Conservation (phyloP, 495 filamentous ascomycete genomes). For the Neurospora sp. region DNA sequence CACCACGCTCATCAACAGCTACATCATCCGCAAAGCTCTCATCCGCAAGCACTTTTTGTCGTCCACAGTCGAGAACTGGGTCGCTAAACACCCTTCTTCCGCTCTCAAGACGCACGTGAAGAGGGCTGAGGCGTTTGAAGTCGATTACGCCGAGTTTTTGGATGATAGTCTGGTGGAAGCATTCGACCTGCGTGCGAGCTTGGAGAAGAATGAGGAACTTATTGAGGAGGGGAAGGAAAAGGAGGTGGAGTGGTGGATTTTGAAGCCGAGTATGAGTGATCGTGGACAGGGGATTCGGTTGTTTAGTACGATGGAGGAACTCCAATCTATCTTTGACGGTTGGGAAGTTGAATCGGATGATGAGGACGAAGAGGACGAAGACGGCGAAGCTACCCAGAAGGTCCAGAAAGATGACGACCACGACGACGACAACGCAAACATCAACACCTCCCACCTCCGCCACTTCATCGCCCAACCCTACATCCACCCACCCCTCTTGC, state of each 20-base stretch:
- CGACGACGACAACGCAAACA: conserved; percentile 30
- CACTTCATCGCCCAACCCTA: conserved; percentile 97
- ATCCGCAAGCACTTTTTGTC: conserved; percentile 91
- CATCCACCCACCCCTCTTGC: conserved; percentile 77
- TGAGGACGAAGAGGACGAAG: conserved; percentile 48
- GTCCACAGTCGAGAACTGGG: conserved; percentile 68
- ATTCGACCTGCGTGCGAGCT: conserved; percentile 70
- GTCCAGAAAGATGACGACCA: too few relatives aligned
- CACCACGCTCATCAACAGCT: conserved; percentile 62
- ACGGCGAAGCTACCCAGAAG: too few relatives aligned
- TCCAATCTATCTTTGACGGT: conserved; percentile 75
- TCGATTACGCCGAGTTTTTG: conserved; percentile 94
- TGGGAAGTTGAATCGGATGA: conserved; percentile 60
- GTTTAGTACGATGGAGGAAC: conserved; percentile 71
- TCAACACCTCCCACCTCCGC: conserved; percentile 82
- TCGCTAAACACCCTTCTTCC: conserved; percentile 68
- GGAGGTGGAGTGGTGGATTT: conserved; percentile 80
- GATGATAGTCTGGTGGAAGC: conserved; percentile 87
- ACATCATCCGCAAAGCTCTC: conserved; percentile 93
- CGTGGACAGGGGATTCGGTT: conserved; percentile 85
- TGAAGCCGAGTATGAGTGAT: conserved; percentile 96
- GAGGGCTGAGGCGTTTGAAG: conserved; percentile 70
- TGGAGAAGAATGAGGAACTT: conserved; percentile 49
- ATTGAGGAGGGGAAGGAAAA: background rate
- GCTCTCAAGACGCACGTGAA: conserved; percentile 59